phyloP scores from a whole-genome alignment of 75 land plant species.

The Sequoia sempervirens region DNA sequence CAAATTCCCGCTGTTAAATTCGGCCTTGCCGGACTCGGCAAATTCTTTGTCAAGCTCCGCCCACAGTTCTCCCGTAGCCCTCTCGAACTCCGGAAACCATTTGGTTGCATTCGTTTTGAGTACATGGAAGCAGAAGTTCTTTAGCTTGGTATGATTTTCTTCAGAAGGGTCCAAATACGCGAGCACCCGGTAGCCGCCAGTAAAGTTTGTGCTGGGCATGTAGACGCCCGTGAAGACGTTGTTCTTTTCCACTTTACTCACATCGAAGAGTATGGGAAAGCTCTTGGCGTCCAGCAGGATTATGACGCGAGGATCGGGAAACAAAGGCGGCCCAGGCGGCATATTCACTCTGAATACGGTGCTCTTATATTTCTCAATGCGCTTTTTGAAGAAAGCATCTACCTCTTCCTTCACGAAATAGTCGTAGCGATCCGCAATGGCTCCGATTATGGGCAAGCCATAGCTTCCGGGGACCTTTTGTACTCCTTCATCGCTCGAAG shows the following conservation, averaged over 20 bases:
- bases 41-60: neutral
- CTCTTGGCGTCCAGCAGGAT: slow-evolving; percentile 72
- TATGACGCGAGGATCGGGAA: slow-evolving; percentile 49
- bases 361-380: slow-evolving; percentile 50
- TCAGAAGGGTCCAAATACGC: slow-evolving; percentile 26
- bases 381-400: slow-evolving; percentile 22
- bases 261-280: slow-evolving; percentile 83
- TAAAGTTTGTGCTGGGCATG: slow-evolving; percentile 25
- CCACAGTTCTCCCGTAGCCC: neutral
- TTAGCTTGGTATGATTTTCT: slow-evolving; percentile 13
- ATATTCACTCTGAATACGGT: slow-evolving; percentile 77
- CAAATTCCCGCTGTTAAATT: neutral
- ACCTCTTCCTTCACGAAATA: slow-evolving; percentile 7
- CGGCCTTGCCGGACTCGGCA: neutral
- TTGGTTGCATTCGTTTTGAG: neutral
- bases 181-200: slow-evolving; percentile 20
- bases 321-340: slow-evolving; percentile 74
- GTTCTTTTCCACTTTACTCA: slow-evolving; percentile 26
- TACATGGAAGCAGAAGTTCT: slow-evolving; percentile 23
- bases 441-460: slow-evolving; percentile 29
- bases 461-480: slow-evolving; percentile 35
- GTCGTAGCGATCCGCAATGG: slow-evolving; percentile 19
- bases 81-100: neutral
- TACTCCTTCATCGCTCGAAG: neutral
- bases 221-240: slow-evolving; percentile 25